Base-by-base conservation (phyloP, 192 early-diverging fungal genomes). In the Backusella tarrabulga region DNA sequence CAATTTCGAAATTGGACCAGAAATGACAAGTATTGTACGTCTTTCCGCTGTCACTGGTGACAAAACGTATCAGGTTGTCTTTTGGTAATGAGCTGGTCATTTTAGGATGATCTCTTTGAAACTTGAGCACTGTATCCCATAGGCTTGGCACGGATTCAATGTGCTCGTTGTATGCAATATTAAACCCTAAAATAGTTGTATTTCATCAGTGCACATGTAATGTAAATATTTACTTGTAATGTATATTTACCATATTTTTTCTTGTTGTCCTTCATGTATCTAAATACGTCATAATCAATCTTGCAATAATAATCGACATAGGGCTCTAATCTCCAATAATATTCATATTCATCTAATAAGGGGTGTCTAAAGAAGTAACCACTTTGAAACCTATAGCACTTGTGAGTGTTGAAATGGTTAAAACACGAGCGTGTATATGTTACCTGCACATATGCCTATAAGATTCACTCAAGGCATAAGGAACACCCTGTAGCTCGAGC, bases 321-420 rank as follows among this genome's bases (percentile, higher is more conserved):
- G 9, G 95, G 95, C 78, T 96, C 95, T 46, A 96, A 85, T 7
- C 95, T 88, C 95, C 95, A 96, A 85, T 95, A 96, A 81, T 91
- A 96, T 76, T 95, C 92, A 38, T 90, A 90, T 34, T 90, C 82
- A 32, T 87, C 71, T 46, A 92, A 79, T n/a, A 93, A 81, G 32
- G 90, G 89, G 75, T 95, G 95, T 40, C 87, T 83, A 81, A 85
- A 92, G 76, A 96, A 92, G 76, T 90, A 94, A 17, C 95, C 95
- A 32, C 91, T 91, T 78, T 92, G 85, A 74, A 89, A 93, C 34
- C 88, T 88, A 63, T 29, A 3, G 32, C 32, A 32, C 32, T 32
- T 32, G 0, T 32, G 32, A 32, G 32, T 32, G 32, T 32, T 32
- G 32, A 32, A 32, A 32, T 32, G 32, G 32, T 32, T 32, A 32